Conservation (phyloP, 2,329 filamentous ascomycete species). For the Ambrosiella xylebori region DNA sequence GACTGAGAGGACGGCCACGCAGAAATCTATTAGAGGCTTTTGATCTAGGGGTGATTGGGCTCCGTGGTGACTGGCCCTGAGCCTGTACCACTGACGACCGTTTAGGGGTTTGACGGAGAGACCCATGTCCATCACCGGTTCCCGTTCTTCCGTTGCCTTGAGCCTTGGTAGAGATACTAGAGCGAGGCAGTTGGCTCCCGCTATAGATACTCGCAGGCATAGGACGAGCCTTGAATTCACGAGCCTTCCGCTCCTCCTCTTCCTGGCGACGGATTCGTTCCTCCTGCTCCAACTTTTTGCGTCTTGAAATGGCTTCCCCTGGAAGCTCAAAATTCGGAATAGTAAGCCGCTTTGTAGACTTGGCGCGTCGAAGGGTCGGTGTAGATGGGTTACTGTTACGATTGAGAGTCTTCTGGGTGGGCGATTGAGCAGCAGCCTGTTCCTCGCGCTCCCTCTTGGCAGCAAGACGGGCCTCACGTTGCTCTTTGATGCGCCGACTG, state of each 20-base stretch:
- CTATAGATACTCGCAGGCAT: constrained; percentile 28
- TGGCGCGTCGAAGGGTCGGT: constrained; percentile 23
- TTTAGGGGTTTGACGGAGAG: constrained; percentile 13
- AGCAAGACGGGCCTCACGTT: constrained; percentile 35
- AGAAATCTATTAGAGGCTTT: not conserved
- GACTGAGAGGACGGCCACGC: constrained; percentile 12
- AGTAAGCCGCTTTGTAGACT: constrained; percentile 34
- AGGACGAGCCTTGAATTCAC: constrained; percentile 47
- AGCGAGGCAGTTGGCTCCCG: constrained; percentile 24
- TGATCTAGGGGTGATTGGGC: not conserved
- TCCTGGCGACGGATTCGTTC: constrained; percentile 37
- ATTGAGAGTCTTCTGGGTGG: constrained; percentile 21
- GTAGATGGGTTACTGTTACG: constrained; percentile 1
- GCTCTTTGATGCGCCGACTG: constrained; percentile 38
- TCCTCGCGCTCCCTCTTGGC: constrained; percentile 9
- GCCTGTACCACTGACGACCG: constrained; percentile 13
- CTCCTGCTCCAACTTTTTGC: constrained; percentile 38
- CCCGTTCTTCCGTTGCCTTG: constrained; percentile 29
- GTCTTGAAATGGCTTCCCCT: constrained; percentile 40
- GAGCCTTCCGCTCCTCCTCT: constrained; percentile 40
- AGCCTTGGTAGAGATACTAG: constrained; percentile 38
- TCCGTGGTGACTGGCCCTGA: constrained; percentile 9
- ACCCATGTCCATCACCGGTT: constrained; percentile 14
- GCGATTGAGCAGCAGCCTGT: constrained; percentile 20
- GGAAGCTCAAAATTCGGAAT: constrained; percentile 44